Percentiles rank a stretch among this genome's conserved stretches.
Evolutionary conservation across 1,139 yeast species (phyloP).

Genomic region (Hansenula lynferdii): DNA sequence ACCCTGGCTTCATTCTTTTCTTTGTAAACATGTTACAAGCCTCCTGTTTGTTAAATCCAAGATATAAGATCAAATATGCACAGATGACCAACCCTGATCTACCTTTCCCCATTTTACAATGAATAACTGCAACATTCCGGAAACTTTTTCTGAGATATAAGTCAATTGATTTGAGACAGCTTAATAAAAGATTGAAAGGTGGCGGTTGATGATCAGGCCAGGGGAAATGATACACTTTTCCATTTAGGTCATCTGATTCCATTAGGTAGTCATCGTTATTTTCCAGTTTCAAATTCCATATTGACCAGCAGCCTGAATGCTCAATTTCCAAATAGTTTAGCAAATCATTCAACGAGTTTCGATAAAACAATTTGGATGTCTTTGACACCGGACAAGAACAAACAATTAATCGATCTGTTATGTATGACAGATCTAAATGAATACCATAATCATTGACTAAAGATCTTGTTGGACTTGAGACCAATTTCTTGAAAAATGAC

Average conservation of each 20-base stretch:
- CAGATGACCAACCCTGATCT: conserved; percentile 77
- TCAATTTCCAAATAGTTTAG: conserved; percentile 40
- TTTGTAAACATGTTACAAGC: conserved; percentile 51
- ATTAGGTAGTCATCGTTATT: conserved; percentile 42
- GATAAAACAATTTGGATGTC: conserved; percentile 41
- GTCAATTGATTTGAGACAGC: conserved; percentile 42
- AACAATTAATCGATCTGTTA: conserved; percentile 57
- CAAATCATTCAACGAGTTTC: conserved; percentile 51
- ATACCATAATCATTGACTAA: conserved; percentile 22
- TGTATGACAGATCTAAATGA: conserved; percentile 57
- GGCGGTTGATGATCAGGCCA: conserved; percentile 83
- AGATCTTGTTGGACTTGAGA: conserved; percentile 7
- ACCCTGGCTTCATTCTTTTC: conserved; percentile 52
- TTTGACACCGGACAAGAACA: conserved; percentile 66
- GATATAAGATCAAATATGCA: conserved; percentile 57
- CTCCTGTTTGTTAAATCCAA: conserved; percentile 31
- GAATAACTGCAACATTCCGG: conserved; percentile 60
- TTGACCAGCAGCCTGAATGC: conserved; percentile 59
- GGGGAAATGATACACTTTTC: conserved; percentile 13
- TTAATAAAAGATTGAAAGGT: conserved; percentile 45
- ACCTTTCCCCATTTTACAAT: conserved; percentile 92
- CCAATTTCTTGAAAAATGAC: conserved; percentile 3
- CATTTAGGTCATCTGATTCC: conserved; percentile 28
- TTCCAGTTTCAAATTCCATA: conserved; percentile 72
- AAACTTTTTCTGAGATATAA: conserved; percentile 31